These are phyloP conservation scores for Colletotrichum tamarilloi DNA, from an alignment of 2,329 filamentous ascomycete genomes.

Conservation along the genomic window DNA sequence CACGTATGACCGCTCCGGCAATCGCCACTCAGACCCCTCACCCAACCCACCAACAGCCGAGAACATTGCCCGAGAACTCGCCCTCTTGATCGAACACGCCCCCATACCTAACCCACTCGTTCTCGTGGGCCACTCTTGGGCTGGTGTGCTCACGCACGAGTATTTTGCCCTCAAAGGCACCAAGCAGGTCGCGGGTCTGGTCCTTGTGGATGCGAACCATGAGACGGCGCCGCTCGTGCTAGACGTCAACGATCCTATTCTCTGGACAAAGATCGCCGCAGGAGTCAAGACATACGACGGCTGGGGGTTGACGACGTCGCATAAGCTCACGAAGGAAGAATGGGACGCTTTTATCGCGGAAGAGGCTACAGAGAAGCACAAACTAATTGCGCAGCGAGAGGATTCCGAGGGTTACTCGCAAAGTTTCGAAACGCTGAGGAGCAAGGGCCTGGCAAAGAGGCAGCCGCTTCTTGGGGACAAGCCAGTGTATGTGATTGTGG, in stretches of 20 bases:
- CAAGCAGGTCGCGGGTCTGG: conserved; percentile 1
- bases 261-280: conserved; percentile 2
- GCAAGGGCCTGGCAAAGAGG: not conserved
- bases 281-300: conserved; percentile 5
- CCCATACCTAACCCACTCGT: not conserved
- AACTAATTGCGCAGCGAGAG: not conserved
- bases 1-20: conserved; percentile 20
- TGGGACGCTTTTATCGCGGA: conserved; percentile 18
- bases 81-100: conserved; percentile 1
- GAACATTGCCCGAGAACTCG: conserved; percentile 13
- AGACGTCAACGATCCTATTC: conserved; percentile 13
- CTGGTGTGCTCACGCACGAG: conserved; percentile 19
- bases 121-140: conserved; percentile 20
- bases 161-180: conserved; percentile 3
- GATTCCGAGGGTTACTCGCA: not conserved
- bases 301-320: not conserved
- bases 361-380: conserved; percentile 8
- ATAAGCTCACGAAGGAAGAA: conserved; percentile 19
- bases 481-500: conserved; percentile 13
- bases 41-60: not conserved
- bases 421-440: conserved; percentile 6
- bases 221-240: conserved; percentile 1
- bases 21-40: conserved; percentile 14
- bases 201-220: conserved; percentile 22
- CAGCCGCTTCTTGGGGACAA: conserved; percentile 7